Percentiles rank a stretch among this genome's conserved stretches.
Conservation (phyloP, 148 eudicot species). For the Chenopodium quinoa region DNA sequence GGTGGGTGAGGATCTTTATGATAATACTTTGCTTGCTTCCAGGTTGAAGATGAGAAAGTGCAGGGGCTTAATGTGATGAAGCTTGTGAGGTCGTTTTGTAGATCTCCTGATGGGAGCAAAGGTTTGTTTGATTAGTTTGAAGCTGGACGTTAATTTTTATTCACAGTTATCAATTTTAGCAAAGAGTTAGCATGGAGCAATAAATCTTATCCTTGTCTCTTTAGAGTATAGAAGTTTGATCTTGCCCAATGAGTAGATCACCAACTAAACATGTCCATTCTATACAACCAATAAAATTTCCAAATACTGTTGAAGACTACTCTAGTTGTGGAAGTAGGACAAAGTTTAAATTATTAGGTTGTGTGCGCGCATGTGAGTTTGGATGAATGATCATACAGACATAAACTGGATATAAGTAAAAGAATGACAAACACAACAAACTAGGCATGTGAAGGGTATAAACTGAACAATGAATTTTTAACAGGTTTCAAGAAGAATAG, state of each 20-base stretch:
- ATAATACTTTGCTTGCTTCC: constrained; percentile 29
- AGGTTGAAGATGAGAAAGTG: constrained; percentile 83
- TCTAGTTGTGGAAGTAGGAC: not conserved
- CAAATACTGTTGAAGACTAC: not conserved
- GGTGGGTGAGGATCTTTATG: constrained; percentile 3
- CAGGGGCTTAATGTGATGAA: constrained; percentile 81
- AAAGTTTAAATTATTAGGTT: not conserved
- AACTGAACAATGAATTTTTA: too few relatives aligned
- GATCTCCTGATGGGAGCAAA: constrained; percentile 60
- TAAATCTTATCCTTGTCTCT: not conserved
- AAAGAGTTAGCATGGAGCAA: not conserved
- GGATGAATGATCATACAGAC: not conserved
- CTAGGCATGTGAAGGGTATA: not conserved
- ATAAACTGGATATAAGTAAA: not conserved
- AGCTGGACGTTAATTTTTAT: not conserved
- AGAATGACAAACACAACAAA: not conserved
- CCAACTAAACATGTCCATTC: too few relatives aligned
- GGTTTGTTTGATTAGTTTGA: constrained; percentile 36
- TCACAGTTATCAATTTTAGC: not conserved
- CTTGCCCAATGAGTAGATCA: not conserved
- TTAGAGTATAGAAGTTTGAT: not conserved
- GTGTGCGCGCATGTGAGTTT: not conserved
- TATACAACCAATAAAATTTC: too few relatives aligned
- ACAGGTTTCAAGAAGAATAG: not conserved
- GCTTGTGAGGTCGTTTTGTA: constrained; percentile 91